phyloP scores from a whole-genome alignment of 805 yeast species.

The Candida qinlingensis region DNA sequence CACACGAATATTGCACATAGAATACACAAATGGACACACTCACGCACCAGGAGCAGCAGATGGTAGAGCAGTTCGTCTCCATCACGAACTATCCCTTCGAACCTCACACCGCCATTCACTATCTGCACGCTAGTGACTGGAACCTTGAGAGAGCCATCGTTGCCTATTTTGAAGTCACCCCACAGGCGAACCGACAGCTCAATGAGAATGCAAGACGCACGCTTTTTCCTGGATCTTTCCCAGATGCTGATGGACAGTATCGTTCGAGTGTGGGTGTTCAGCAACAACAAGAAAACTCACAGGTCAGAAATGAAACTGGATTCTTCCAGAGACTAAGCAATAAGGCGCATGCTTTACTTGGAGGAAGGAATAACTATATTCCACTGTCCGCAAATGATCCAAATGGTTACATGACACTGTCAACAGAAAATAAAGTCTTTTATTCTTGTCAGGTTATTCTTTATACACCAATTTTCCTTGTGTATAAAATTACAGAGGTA shows the following conservation, averaged over 20 bases:
- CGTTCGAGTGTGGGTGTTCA: conserved; percentile 3
- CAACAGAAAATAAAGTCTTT: conserved; percentile 21
- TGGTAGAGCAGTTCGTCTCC: conserved; percentile 12
- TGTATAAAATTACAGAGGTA: conserved; percentile 25
- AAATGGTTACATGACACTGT: conserved; percentile 15
- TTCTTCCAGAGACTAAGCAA: conserved; percentile 14
- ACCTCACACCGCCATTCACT: conserved; percentile 20
- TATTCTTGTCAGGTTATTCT: conserved; percentile 27
- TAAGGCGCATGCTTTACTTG: conserved; percentile 18
- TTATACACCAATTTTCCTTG: conserved; percentile 29
- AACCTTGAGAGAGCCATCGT: conserved; percentile 31
- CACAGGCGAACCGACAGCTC: conserved; percentile 21
- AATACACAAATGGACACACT: conserved; percentile 14
- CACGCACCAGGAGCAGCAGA: conserved; percentile 9
- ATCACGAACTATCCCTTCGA: conserved; percentile 18
- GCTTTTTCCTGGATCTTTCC: conserved; percentile 18
- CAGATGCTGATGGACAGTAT: conserved; percentile 11
- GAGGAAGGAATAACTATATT: conserved; percentile 16
- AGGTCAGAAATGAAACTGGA: background rate
- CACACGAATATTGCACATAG: background rate
- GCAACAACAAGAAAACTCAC: background rate
- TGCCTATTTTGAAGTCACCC: conserved; percentile 19
- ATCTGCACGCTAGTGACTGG: conserved; percentile 30
- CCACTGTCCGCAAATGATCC: conserved; percentile 24
- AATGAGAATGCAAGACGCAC: conserved; percentile 14